Percentiles rank a stretch among this genome's conserved stretches.
Evolutionary conservation across 805 yeast genomes (phyloP).

Genomic region (Limtongia smithiae): DNA sequence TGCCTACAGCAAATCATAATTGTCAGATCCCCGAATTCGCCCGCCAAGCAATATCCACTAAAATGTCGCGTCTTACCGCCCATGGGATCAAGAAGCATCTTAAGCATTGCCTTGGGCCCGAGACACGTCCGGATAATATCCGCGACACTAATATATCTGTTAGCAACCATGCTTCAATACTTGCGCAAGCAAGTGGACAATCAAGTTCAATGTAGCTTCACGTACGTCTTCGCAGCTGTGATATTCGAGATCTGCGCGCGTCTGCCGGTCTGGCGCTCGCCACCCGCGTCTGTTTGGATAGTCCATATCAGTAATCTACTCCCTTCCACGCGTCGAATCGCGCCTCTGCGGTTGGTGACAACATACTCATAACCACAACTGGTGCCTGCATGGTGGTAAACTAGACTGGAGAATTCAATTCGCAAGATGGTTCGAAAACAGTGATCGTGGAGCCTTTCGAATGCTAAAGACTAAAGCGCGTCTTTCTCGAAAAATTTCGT

Average conservation of each 20-base stretch:
- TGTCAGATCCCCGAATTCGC: no score
- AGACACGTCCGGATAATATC: slow-evolving; percentile 96
- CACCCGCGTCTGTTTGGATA: slow-evolving; percentile 35
- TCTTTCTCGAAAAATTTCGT: neutral
- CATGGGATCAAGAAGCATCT: slow-evolving; percentile 95
- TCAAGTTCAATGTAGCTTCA: neutral
- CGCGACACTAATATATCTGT: slow-evolving; percentile 51
- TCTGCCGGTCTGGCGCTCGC: slow-evolving; percentile 93
- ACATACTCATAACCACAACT: slow-evolving; percentile 66
- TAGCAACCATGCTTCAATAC: neutral
- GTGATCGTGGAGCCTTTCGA: no score
- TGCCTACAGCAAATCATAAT: no score
- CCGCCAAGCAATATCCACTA: no score
- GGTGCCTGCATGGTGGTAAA: slow-evolving; percentile 66
- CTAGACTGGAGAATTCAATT: no score
- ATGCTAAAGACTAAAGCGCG: no score
- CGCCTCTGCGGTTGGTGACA: no score
- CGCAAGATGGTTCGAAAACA: no score
- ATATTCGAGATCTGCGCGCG: slow-evolving; percentile 96
- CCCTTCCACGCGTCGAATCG: neutral
- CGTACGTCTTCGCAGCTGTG: slow-evolving; percentile 93
- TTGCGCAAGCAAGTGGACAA: neutral
- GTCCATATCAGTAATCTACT: neutral
- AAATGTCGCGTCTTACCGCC: no score
- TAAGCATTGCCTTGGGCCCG: slow-evolving; percentile 98